phyloP scores from a whole-genome alignment of 1,284 basidiomycete genomes.

The Cutaneotrichosporon cavernicola region DNA sequence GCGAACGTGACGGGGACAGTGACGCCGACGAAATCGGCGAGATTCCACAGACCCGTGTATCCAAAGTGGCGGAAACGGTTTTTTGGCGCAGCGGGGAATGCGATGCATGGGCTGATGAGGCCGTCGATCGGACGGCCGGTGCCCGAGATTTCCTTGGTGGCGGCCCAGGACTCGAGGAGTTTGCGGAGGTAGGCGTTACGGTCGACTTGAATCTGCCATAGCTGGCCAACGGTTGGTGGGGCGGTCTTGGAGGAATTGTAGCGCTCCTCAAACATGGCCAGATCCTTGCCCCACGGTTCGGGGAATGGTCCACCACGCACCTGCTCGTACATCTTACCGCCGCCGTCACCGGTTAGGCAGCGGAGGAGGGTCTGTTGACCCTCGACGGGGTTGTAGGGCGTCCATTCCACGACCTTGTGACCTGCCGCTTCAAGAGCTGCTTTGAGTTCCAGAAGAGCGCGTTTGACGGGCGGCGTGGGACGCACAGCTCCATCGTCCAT shows the following conservation, averaged over 20 bases:
- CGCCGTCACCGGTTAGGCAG: slow-evolving; percentile 22
- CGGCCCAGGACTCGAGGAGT: slow-evolving; percentile 17
- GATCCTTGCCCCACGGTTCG: slow-evolving; percentile 26
- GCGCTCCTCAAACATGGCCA: slow-evolving; percentile 11
- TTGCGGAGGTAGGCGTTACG: slow-evolving; percentile 20
- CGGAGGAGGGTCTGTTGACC: slow-evolving; percentile 14
- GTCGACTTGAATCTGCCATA: slow-evolving; percentile 22
- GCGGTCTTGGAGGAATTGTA: slow-evolving; percentile 16
- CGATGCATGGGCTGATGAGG: slow-evolving; percentile 18
- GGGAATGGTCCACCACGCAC: slow-evolving; percentile 11
- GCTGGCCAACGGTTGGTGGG: slow-evolving; percentile 14
- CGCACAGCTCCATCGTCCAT: slow-evolving; percentile 59
- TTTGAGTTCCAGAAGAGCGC: slow-evolving; percentile 63
- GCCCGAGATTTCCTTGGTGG: slow-evolving; percentile 12
- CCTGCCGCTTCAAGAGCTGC: slow-evolving; percentile 62
- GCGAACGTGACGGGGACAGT: slow-evolving; percentile 65
- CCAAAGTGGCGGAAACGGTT: slow-evolving; percentile 19
- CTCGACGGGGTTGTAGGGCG: slow-evolving; percentile 17
- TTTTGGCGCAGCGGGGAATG: slow-evolving; percentile 16
- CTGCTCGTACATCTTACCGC: slow-evolving; percentile 7
- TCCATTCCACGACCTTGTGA: slow-evolving; percentile 58
- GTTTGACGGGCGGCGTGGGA: slow-evolving; percentile 68
- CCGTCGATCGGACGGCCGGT: slow-evolving; percentile 25
- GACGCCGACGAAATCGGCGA: slow-evolving; percentile 61
- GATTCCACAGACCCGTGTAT: slow-evolving; percentile 25